Evolutionary conservation across 78 protist species (phyloP).

Genomic region (Salpingoeca rosetta): DNA sequence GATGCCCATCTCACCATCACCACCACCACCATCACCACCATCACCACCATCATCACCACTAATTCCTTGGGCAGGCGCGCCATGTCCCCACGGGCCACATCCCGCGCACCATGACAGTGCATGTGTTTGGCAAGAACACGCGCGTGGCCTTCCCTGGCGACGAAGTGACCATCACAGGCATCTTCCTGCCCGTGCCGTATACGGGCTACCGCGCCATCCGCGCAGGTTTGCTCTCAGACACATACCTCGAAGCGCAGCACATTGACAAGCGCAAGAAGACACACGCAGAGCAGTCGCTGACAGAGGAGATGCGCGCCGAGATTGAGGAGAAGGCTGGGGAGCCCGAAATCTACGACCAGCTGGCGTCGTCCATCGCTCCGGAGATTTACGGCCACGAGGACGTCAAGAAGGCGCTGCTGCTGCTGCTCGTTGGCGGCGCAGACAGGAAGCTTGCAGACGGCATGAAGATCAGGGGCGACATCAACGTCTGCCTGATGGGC

Average conservation of each 20-base stretch:
- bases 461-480: constrained; percentile 90
- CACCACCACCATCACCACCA: no score
- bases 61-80: constrained; percentile 6
- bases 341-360: constrained; percentile 28
- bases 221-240: constrained; percentile 80
- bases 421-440: constrained; percentile 84
- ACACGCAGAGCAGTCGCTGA: constrained; percentile 29
- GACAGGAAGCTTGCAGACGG: constrained; percentile 70
- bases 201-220: constrained; percentile 58
- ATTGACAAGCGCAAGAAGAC: constrained; percentile 60
- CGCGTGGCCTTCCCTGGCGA: constrained; percentile 86
- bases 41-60: neutral
- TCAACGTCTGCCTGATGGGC: constrained; percentile 52
- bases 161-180: constrained; percentile 59
- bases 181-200: constrained; percentile 55
- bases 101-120: constrained; percentile 89
- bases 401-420: constrained; percentile 95
- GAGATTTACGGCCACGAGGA: constrained; percentile 95
- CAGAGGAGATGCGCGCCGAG: neutral
- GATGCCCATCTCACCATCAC: no score
- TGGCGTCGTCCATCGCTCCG: constrained; percentile 92
- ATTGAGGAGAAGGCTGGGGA: neutral
- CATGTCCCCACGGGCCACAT: constrained; percentile 96
- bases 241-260: constrained; percentile 69
- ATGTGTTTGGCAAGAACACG: constrained; percentile 74